Conservation (phyloP, 192 early-diverging fungal genomes). For the Coemansia sp. region DNA sequence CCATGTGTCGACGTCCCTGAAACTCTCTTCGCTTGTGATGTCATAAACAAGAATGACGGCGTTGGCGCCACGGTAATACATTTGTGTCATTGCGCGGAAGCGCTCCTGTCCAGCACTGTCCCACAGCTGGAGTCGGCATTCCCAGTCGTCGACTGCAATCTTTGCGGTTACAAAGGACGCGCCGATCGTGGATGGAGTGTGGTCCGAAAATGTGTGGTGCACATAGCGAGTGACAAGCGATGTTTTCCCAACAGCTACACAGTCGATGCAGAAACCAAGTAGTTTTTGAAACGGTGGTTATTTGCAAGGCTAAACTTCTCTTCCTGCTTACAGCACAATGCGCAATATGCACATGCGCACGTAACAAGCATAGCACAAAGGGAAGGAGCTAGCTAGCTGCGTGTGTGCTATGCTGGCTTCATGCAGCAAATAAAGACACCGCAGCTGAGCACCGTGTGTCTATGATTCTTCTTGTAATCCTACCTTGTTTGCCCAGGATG, state of each 20-base stretch:
- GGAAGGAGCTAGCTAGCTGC: too few species aligned
- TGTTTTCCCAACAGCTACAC: constrained; percentile 76
- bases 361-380: neutral
- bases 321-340: too few species aligned
- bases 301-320: neutral
- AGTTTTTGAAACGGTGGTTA: neutral
- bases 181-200: constrained; percentile 74
- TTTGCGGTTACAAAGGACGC: constrained; percentile 77
- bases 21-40: constrained; percentile 70
- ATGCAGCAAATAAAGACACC: constrained; percentile 1
- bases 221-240: constrained; percentile 75
- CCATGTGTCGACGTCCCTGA: constrained; percentile 69
- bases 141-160: constrained; percentile 73
- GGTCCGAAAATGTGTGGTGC: constrained; percentile 72
- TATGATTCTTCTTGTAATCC: neutral
- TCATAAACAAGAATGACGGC: constrained; percentile 74
- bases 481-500: constrained; percentile 74
- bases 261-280: neutral
- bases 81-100: constrained; percentile 75
- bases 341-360: neutral
- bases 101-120: constrained; percentile 72
- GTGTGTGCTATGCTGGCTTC: neutral
- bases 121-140: constrained; percentile 77
- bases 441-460: neutral
- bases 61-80: constrained; percentile 75